These are phyloP conservation scores for Camelina laxa DNA, from an alignment of 345 rosid genomes.

Conservation along the genomic window DNA sequence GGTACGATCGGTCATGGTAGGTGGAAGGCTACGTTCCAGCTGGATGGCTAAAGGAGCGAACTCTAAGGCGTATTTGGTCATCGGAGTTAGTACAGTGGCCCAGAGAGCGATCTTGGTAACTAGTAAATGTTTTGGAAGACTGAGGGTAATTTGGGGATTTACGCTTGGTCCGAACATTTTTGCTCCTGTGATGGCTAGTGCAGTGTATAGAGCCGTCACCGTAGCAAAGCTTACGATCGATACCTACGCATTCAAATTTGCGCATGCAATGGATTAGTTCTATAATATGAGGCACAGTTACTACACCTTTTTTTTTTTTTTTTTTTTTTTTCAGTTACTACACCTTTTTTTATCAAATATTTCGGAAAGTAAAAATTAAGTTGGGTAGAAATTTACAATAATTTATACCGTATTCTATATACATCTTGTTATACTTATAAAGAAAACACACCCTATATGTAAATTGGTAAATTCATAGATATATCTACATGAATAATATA, in stretches of 20 bases:
- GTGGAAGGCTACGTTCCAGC: conserved; percentile 60
- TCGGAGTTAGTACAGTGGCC: conserved; percentile 79
- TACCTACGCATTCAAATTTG: conserved; percentile 39
- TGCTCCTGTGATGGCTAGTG: conserved; percentile 76
- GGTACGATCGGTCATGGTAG: conserved; percentile 44
- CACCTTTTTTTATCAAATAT: too few relatives aligned
- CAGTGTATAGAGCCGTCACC: conserved; percentile 56
- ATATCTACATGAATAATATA: too few relatives aligned
- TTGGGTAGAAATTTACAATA: background rate
- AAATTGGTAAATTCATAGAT: too few relatives aligned
- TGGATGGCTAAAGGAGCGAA: conserved; percentile 82
- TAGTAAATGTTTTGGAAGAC: conserved; percentile 61
- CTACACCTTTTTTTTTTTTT: too few relatives aligned
- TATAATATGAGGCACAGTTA: too few relatives aligned
- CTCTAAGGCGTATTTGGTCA: conserved; percentile 82
- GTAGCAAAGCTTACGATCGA: conserved; percentile 72
- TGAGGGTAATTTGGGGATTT: conserved; percentile 72
- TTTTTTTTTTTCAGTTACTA: too few relatives aligned
- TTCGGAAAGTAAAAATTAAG: background rate
- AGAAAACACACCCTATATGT: too few relatives aligned
- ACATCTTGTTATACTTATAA: too few relatives aligned
- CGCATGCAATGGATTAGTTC: conserved; percentile 12
- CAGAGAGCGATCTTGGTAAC: conserved; percentile 76
- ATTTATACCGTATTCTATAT: too few relatives aligned
- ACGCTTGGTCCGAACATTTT: conserved; percentile 65